Percentiles rank a stretch among this genome's conserved stretches.
Evolutionary conservation across 805 yeast genomes (phyloP).

Genomic region (Komagataella pseudopastoris): DNA sequence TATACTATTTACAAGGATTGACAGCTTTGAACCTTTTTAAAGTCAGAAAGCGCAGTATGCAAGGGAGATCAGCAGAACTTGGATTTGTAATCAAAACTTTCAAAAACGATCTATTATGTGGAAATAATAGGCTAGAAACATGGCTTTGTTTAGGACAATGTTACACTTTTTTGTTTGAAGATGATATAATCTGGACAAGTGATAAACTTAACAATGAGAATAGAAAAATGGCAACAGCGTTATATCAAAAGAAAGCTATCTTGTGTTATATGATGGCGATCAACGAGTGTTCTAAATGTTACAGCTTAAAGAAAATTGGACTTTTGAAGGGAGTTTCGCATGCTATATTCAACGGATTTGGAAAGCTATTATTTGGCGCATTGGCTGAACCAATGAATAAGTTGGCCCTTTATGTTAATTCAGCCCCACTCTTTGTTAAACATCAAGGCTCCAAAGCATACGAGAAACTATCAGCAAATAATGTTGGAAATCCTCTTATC

Average conservation of each 20-base stretch:
- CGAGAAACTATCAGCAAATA: slow-evolving; percentile 5
- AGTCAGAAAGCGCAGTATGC: slow-evolving; percentile 61
- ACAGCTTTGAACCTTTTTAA: slow-evolving; percentile 56
- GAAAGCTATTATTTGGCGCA: slow-evolving; percentile 45
- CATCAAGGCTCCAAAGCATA: slow-evolving; percentile 11
- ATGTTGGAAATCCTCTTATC: slow-evolving; percentile 16
- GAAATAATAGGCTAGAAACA: slow-evolving; percentile 60
- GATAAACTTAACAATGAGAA: slow-evolving; percentile 61
- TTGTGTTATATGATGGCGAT: slow-evolving; percentile 67
- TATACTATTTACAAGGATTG: slow-evolving; percentile 60
- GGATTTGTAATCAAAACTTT: slow-evolving; percentile 60
- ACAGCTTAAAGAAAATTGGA: slow-evolving; percentile 22
- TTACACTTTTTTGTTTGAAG: slow-evolving; percentile 68
- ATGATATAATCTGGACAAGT: slow-evolving; percentile 85
- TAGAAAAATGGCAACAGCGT: slow-evolving; percentile 45
- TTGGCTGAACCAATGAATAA: slow-evolving; percentile 52
- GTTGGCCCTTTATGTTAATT: slow-evolving; percentile 34
- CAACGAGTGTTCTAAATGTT: slow-evolving; percentile 20
- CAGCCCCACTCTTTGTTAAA: slow-evolving; percentile 21
- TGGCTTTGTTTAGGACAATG: slow-evolving; percentile 82
- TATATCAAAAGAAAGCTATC: slow-evolving; percentile 54
- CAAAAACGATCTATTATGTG: slow-evolving; percentile 51
- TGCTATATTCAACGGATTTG: slow-evolving; percentile 31
- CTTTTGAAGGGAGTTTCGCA: slow-evolving; percentile 10
- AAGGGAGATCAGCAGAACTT: slow-evolving; percentile 70